These are phyloP conservation scores for Aegilops speltoides DNA, from an alignment of 176 grass and related monocot genomes.

Conservation along the genomic window DNA sequence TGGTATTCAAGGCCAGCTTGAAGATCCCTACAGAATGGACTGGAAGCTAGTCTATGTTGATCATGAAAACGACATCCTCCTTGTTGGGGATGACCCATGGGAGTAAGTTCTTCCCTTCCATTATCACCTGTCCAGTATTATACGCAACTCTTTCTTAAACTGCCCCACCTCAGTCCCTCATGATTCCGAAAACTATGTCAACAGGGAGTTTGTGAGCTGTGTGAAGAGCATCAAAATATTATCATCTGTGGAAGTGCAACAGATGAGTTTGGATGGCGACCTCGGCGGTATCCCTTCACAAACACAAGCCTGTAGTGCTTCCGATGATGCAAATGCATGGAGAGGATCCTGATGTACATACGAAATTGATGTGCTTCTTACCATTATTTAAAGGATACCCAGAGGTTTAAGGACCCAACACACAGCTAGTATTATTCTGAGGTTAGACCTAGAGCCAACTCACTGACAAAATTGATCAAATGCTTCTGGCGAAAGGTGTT, in stretches of 20 bases:
- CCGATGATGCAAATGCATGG: constrained; percentile 82
- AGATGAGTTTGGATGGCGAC: constrained; percentile 97
- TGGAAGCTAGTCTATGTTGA: constrained; percentile 99
- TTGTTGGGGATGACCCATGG: constrained; percentile 98
- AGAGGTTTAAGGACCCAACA: constrained; percentile 10
- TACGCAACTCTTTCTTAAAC: background rate
- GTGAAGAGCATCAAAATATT: constrained; percentile 98
- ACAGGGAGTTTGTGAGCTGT: constrained; percentile 94
- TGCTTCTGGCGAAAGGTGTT: constrained; percentile 24
- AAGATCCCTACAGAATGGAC: constrained; percentile 82
- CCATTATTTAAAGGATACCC: constrained; percentile 41
- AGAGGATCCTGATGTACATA: constrained; percentile 57
- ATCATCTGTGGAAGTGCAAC: constrained; percentile 91
- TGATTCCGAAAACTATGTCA: background rate
- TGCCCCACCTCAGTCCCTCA: background rate
- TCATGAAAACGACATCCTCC: constrained; percentile 94
- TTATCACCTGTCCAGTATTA: background rate
- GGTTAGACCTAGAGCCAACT: constrained; percentile 29
- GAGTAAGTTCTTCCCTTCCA: constrained; percentile 65
- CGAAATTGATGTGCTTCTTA: constrained; percentile 43
- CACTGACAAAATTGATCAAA: constrained; percentile 33
- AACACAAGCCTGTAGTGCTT: constrained; percentile 80
- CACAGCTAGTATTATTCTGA: constrained; percentile 19
- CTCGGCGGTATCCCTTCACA: constrained; percentile 73
- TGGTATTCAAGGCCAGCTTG: constrained; percentile 89